Evolutionary conservation across 2,329 filamentous ascomycete genomes (phyloP), one percentile per base, ranked within the genome.

Genomic region (Aspergillus costaricaensis): DNA sequence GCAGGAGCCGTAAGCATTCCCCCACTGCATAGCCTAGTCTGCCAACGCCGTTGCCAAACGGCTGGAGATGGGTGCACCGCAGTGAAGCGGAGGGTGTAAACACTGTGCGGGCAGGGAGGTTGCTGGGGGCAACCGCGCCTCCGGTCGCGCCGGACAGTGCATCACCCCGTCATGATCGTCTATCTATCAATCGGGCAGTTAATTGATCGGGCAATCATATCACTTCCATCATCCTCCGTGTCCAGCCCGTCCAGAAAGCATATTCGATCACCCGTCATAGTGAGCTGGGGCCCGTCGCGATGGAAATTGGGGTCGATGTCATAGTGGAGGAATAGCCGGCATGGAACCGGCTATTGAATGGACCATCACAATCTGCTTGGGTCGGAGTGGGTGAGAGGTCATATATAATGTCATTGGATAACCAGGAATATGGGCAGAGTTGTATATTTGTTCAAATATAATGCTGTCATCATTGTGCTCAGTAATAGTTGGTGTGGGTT

Each of bases 101-200:
- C 72, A 75, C 63, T 60, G 64, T 70, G 67, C 66, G 65, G 66
- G 61, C 58, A 64, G 62, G 48, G 61, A 57, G 58, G 72, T 74
- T 74, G 72, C 69, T 62, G 63, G 64, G 70, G 72, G 72, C 72
- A 74, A 74, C 72, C 54, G 47, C 30, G 60, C 65, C 64, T 68
- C 56, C 70, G 69, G 60, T 65, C 66, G 61, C 61, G 61, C 58
- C 55, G 52, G 57, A 38, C 36, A 41, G 52, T 55, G 54, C 49
- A 43, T 53, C 49, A 39, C 52, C 57, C 41, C 39, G 49, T 55
- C 23, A 58, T 62, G 54, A 58, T 56, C 53, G 30, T 23, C 27
- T 52, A 57, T 49, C 32, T 49, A 25, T 49, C 25, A 49, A 30
- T 50, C 47, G 32, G 32, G 32, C 32, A 30, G n/a, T 27, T 27